Base-by-base conservation (phyloP, 768 basidiomycete species). In the Mycena metata region DNA sequence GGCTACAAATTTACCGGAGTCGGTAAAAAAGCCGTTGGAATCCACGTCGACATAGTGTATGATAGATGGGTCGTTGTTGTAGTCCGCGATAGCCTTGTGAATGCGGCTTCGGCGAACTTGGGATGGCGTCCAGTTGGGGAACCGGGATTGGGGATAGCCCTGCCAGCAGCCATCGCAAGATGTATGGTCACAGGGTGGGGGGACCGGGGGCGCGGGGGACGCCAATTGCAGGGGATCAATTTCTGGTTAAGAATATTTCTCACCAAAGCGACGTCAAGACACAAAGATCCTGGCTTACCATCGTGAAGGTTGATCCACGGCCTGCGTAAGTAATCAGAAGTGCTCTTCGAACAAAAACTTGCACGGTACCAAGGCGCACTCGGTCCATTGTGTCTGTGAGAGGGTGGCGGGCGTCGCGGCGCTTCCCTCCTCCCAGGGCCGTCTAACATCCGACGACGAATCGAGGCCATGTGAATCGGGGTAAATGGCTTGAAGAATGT, bases 121-220 rank as follows among this genome's bases (percentile, higher is more conserved):
- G 15, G 73, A 72, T 11, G 74, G 69, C 0, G 86, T 88, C 89
- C 89, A 89, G 64, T 88, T 89, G 17, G 86, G 87, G 69, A 87
- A 90, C 41, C 76, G 76, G 9, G 83, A 83, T 52, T 84, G 81
- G 7, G 84, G 84, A 64, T 85, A 86, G 0, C 49, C 75, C 59
- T 46, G 77, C 81, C 82, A 85, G 67, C 84, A 85, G 12, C 76
- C 77, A 19, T 75, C 64, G 65, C 84, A 85, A 41, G 65, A 58
- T 17, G 61, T 66, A 57, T 84, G 84, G 52, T 80, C 75, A 66
- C 84, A 85, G 23, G 74, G 72, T 10, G 71, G 67, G 0, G 83
- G 82, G 12, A 83, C 78, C 4, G 83, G 80, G 2, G 81, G 79
- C 9, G 74, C 52, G 21, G 76, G 73, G 24, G 63, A 76, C 15